Evolutionary conservation across 129 eudicot species (phyloP).

Genomic region (Flaveria robusta): DNA sequence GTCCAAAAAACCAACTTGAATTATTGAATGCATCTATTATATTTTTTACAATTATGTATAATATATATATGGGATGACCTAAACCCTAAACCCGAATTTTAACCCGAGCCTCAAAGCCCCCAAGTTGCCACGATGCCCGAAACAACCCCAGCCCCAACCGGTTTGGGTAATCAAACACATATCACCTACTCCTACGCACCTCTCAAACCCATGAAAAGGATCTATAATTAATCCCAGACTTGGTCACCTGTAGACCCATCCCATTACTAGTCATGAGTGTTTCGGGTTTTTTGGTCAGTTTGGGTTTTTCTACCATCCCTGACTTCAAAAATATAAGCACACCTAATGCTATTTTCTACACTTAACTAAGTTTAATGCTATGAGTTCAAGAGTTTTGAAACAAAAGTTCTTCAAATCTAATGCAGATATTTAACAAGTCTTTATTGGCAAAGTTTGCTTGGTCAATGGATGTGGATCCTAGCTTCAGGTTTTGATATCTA

Average conservation of each 20-base stretch:
- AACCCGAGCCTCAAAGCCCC: no score
- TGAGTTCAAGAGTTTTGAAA: neutral
- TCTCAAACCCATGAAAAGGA: neutral
- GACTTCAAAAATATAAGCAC: neutral
- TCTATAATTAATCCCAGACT: neutral
- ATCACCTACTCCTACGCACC: neutral
- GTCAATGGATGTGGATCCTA: slow-evolving; percentile 96
- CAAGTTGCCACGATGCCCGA: no score
- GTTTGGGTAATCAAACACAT: neutral
- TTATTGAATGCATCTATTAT: neutral
- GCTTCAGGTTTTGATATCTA: slow-evolving; percentile 73
- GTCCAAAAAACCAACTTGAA: neutral
- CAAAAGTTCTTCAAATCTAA: neutral
- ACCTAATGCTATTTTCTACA: neutral
- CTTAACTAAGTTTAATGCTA: neutral
- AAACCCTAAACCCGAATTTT: no score
- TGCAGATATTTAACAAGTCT: slow-evolving; percentile 94
- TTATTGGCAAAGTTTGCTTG: slow-evolving; percentile 91
- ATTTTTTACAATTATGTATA: neutral
- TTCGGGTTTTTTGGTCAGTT: no score
- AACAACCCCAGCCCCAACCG: no score
- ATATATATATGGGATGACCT: no score
- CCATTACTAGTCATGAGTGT: no score
- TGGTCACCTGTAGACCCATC: no score
- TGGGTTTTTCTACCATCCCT: neutral